These are phyloP conservation scores for Botrytis pseudocinerea DNA, from an alignment of 2,329 filamentous ascomycete genomes.

Conservation along the genomic window DNA sequence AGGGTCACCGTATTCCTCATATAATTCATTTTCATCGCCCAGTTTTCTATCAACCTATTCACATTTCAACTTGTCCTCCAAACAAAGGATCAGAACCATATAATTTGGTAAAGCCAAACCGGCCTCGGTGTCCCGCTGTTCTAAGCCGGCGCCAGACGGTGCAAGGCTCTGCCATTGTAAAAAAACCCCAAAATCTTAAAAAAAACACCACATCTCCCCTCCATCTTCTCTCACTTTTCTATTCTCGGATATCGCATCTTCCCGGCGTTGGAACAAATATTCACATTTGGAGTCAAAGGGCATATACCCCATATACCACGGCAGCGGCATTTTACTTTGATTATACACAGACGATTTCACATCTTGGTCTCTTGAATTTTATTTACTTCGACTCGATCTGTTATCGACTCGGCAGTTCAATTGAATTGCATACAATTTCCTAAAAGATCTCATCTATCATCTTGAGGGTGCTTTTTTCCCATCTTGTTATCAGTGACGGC, in stretches of 20 bases:
- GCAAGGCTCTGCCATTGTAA: slow-evolving; percentile 39
- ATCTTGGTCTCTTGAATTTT: slow-evolving; percentile 24
- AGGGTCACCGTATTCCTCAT: slow-evolving; percentile 35
- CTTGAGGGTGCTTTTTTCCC: slow-evolving; percentile 35
- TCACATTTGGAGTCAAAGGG: slow-evolving; percentile 32
- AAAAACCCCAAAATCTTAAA: not conserved
- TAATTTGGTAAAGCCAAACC: slow-evolving; percentile 40
- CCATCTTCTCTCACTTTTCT: slow-evolving; percentile 28
- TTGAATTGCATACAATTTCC: slow-evolving; percentile 36
- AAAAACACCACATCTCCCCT: slow-evolving; percentile 26
- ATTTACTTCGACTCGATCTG: slow-evolving; percentile 38
- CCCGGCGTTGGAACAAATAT: slow-evolving; percentile 35
- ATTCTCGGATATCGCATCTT: slow-evolving; percentile 33
- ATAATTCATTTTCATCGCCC: slow-evolving; percentile 34
- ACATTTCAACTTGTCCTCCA: slow-evolving; percentile 27
- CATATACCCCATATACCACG: slow-evolving; percentile 38
- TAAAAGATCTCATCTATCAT: slow-evolving; percentile 30
- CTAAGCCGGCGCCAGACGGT: slow-evolving; percentile 42
- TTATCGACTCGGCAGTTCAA: slow-evolving; percentile 41
- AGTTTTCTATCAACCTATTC: slow-evolving; percentile 25
- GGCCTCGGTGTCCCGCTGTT: slow-evolving; percentile 39
- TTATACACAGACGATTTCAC: slow-evolving; percentile 14
- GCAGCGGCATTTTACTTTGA: slow-evolving; percentile 29
- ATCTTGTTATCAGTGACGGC: slow-evolving; percentile 14
- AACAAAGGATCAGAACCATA: slow-evolving; percentile 31